Evolutionary conservation across 306 rosid genomes (phyloP).

Genomic region (Geum urbanum): DNA sequence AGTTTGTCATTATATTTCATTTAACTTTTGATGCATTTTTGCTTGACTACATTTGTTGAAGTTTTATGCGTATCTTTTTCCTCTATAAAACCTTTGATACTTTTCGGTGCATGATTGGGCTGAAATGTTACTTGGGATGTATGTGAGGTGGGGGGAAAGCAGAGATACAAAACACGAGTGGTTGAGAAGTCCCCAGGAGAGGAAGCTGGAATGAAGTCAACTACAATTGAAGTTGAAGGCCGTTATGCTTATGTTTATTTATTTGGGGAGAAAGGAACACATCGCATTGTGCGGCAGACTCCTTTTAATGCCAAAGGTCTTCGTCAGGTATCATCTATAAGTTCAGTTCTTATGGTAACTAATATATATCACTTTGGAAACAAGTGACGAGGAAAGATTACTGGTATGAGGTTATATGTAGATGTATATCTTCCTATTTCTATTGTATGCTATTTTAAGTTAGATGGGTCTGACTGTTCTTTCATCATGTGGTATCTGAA

Average conservation of each 20-base stretch:
- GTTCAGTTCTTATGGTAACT: neutral
- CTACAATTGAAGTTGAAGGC: constrained; percentile 90
- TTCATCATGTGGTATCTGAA: neutral
- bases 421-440: constrained; percentile 9
- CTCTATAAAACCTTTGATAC: constrained; percentile 40
- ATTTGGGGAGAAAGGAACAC: constrained; percentile 97
- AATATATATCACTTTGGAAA: neutral
- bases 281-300: constrained; percentile 86
- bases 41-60: neutral
- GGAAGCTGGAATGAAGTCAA: constrained; percentile 97
- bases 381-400: neutral
- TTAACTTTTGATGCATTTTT: neutral
- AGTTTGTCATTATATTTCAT: neutral
- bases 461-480: constrained; percentile 11
- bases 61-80: constrained; percentile 13
- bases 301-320: constrained; percentile 95
- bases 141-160: constrained; percentile 92
- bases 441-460: constrained; percentile 6
- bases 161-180: constrained; percentile 78
- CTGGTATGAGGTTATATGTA: neutral
- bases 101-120: constrained; percentile 98
- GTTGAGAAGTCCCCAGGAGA: constrained; percentile 90
- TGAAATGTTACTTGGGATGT: constrained; percentile 98
- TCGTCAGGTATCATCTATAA: constrained; percentile 65
- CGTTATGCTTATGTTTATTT: constrained; percentile 92